Evolutionary conservation across 768 basidiomycete genomes (phyloP).

Genomic region (Tephrocybe sp.): DNA sequence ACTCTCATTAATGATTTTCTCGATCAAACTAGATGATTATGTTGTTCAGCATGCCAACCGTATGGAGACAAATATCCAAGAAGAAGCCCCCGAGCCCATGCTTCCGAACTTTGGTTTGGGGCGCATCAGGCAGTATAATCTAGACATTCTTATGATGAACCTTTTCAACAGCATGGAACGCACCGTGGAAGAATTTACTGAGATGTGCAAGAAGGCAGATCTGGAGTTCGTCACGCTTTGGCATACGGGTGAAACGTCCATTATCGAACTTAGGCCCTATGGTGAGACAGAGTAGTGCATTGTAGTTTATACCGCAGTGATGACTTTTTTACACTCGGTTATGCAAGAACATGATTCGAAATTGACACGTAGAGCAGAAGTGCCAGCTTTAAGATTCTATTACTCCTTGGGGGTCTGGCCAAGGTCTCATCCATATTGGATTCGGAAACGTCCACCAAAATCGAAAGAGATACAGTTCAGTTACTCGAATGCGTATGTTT

Average conservation of each 20-base stretch:
- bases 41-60: conserved; percentile 28
- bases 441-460: too few species aligned
- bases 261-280: conserved; percentile 25
- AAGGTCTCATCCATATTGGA: too few species aligned
- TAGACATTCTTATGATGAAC: conserved; percentile 44
- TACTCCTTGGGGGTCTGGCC: too few species aligned
- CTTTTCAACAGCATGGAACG: conserved; percentile 42
- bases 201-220: conserved; percentile 29
- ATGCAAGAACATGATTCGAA: too few species aligned
- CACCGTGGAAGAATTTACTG: conserved; percentile 35
- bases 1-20: not conserved
- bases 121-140: conserved; percentile 34
- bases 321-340: too few species aligned
- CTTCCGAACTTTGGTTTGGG: conserved; percentile 46
- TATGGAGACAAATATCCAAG: conserved; percentile 7
- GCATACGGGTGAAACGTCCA: conserved; percentile 29
- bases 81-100: conserved; percentile 39
- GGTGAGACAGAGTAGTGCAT: not conserved
- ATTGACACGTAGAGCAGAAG: too few species aligned
- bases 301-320: not conserved
- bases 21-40: conserved; percentile 28
- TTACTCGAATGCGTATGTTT: too few species aligned
- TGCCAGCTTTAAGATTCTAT: too few species aligned
- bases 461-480: too few species aligned
- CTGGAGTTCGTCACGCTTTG: conserved; percentile 36